Evolutionary conservation across 441 rosid species (phyloP).

Genomic region (Gossypium trilobum): DNA sequence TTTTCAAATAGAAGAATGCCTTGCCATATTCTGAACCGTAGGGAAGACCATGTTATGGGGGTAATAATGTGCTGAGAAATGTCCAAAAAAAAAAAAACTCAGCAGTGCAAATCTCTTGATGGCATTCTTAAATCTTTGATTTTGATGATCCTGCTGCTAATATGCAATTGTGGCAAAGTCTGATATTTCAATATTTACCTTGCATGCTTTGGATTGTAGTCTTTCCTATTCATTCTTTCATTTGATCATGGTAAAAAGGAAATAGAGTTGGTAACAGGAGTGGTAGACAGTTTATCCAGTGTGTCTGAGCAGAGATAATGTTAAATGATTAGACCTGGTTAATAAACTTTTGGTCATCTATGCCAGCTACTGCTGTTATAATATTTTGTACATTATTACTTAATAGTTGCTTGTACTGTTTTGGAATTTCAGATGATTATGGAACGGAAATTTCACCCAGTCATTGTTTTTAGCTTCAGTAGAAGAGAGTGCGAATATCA

Average conservation of each 20-base stretch:
- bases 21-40: background rate
- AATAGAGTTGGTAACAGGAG: background rate
- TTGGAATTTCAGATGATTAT: constrained; percentile 67
- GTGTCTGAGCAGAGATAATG: background rate
- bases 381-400: constrained; percentile 7
- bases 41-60: background rate
- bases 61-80: background rate
- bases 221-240: background rate
- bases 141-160: constrained; percentile 3
- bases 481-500: constrained; percentile 96
- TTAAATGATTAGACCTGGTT: background rate
- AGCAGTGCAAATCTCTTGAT: background rate
- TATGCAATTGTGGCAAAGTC: background rate
- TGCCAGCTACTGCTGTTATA: background rate
- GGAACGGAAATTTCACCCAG: constrained; percentile 90
- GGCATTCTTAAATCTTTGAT: background rate
- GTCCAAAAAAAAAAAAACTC: background rate
- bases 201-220: background rate
- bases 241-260: background rate
- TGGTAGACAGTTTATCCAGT: background rate
- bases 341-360: background rate
- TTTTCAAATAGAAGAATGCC: background rate
- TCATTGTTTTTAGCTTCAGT: constrained; percentile 96
- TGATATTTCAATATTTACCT: background rate
- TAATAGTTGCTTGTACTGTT: background rate